A percentile compares a stretch with the other conserved stretches of the same genome.
Conservation (phyloP, 345 rosid genomes). For the Lepidium aucheri region DNA sequence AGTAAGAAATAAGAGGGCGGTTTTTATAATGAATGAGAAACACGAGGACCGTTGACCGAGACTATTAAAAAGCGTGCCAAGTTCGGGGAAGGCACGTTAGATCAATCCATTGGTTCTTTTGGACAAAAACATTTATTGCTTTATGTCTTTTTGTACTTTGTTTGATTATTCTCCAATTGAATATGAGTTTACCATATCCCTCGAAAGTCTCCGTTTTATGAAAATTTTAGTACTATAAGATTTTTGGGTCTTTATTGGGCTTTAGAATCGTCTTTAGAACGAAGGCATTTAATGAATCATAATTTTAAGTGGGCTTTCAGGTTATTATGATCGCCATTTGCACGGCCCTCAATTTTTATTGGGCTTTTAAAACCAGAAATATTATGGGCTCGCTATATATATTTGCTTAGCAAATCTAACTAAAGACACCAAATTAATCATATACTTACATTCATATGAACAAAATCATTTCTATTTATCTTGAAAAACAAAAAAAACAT, state of each 20-base stretch:
- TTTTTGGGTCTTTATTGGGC: not conserved
- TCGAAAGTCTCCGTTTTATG: not conserved
- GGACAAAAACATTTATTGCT: not conserved
- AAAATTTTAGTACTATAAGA: too few species aligned
- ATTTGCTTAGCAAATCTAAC: not conserved
- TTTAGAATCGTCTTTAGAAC: too few species aligned
- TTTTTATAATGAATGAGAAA: not conserved
- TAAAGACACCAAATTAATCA: not conserved
- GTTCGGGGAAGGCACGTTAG: constrained; percentile 13
- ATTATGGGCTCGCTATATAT: not conserved
- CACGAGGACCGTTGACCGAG: constrained; percentile 7
- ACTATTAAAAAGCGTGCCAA: not conserved
- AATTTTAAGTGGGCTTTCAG: not conserved
- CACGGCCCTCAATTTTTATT: not conserved
- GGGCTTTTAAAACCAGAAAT: not conserved
- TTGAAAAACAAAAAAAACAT: too few species aligned
- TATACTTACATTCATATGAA: too few species aligned
- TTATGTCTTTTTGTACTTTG: not conserved
- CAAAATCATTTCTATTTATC: too few species aligned
- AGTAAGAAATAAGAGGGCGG: not conserved
- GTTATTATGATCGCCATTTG: not conserved
- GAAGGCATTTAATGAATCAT: not conserved
- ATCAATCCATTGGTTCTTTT: not conserved
- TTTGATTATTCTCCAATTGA: not conserved
- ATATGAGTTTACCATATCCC: not conserved